Base-by-base conservation (phyloP, 2,329 filamentous ascomycete species). In the Xylariaceae sp. region DNA sequence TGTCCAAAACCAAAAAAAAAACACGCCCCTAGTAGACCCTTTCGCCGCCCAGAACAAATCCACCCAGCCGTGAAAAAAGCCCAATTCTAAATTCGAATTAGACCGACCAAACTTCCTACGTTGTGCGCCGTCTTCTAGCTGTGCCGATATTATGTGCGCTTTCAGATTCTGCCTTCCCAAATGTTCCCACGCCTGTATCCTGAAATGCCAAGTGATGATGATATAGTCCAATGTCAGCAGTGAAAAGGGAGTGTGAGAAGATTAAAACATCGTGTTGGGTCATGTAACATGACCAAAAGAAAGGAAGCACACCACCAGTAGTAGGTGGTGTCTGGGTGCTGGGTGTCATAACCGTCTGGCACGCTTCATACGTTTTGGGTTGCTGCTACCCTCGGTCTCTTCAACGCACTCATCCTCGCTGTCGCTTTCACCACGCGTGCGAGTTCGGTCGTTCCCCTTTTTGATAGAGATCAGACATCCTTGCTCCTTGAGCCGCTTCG, bases 401-500 rank as follows among this genome's bases (percentile, higher is more conserved):
- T 75, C 75, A 1, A 78, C 76, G 6, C 75, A 74, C 2, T 78
- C 76, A 2, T 76, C 78, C 15, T 78, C 78, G 2, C 76, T 77
- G 11, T 76, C 77, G 45, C 75, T 77, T n/a, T 78, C 77, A 9
- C 77, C 75, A 11, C 72, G 73, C 55, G 63, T 67, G 54, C 73
- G 74, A 39, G 76, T 76, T 73, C 84, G 86, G 60, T 91, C 88
- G 65, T 90, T 92, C 11, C 90, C 90, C 71, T 93, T 94, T 76
- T 93, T 93, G 63, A 93, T 89, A 41, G 89, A 89, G 62, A 94
- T 92, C 53, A 91, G 85, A 68, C 90, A 90, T 3, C 90, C 90
- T 74, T 93, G 90, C 67, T 88, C 80, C 72, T 90, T 90, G 59
- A 94, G 76, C 37, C 82, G 80, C 71, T 89, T 89, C 1, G 90